Percentiles rank a stretch among this genome's conserved stretches.
phyloP scores from a whole-genome alignment of 768 basidiomycete genomes.

The Suillus plorans region DNA sequence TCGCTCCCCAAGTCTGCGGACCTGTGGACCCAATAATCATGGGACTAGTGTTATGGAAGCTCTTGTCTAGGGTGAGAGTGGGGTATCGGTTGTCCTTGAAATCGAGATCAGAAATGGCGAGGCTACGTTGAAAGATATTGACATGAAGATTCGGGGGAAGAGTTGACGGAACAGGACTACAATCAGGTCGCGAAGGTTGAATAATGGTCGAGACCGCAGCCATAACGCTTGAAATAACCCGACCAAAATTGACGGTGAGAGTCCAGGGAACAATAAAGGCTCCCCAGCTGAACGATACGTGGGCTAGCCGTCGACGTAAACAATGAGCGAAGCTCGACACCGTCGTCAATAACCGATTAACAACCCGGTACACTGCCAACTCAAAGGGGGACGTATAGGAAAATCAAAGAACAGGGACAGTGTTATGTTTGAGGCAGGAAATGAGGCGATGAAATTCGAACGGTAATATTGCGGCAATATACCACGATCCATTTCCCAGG shows the following conservation, averaged over 20 bases:
- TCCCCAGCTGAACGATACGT: not conserved
- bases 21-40: conserved; percentile 32
- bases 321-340: not conserved
- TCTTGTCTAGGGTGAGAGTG: conserved; percentile 27
- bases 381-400: not conserved
- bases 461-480: not conserved
- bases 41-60: conserved; percentile 23
- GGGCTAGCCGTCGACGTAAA: not conserved
- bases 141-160: conserved; percentile 35
- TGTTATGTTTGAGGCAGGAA: not conserved
- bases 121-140: conserved; percentile 49
- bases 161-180: conserved; percentile 23
- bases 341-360: not conserved
- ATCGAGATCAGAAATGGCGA: conserved; percentile 59
- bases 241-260: conserved; percentile 2
- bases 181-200: conserved; percentile 43
- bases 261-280: not conserved
- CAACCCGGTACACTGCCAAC: not conserved
- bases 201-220: conserved; percentile 54
- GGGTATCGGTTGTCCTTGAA: conserved; percentile 65
- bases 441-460: conserved; percentile 3
- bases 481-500: not conserved
- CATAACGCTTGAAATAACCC: conserved; percentile 22
- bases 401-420: conserved; percentile 3
- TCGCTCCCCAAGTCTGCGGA: conserved; percentile 24